These are phyloP conservation scores for Diaporthe aspalathi DNA, from an alignment of 2,329 filamentous ascomycete species.

Conservation along the genomic window DNA sequence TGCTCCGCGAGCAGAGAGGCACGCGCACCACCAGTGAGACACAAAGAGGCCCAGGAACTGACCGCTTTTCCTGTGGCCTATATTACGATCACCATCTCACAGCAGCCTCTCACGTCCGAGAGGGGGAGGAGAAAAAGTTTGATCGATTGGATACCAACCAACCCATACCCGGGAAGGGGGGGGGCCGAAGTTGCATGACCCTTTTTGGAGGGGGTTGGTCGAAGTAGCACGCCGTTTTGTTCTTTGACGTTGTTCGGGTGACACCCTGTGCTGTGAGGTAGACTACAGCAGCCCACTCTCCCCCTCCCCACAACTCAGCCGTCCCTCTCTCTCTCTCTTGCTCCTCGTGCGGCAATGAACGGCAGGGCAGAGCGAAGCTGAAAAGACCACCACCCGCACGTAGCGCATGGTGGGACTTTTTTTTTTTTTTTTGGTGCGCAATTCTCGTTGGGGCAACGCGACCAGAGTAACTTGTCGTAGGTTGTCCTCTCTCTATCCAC, in stretches of 20 bases:
- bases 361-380: slow-evolving; percentile 20
- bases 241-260: slow-evolving; percentile 31
- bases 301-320: neutral
- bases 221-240: slow-evolving; percentile 30
- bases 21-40: slow-evolving; percentile 19
- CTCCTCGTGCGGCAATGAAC: slow-evolving; percentile 28
- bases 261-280: slow-evolving; percentile 26
- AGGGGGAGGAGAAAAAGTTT: neutral
- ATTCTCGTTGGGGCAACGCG: slow-evolving; percentile 19
- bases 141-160: slow-evolving; percentile 29
- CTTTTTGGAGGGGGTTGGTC: neutral
- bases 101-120: slow-evolving; percentile 23
- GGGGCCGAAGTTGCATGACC: neutral
- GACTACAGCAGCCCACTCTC: too few species aligned
- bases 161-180: too few species aligned
- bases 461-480: slow-evolving; percentile 19
- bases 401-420: neutral
- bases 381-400: slow-evolving; percentile 10
- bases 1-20: neutral
- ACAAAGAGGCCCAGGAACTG: slow-evolving; percentile 33
- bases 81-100: slow-evolving; percentile 34
- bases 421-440: too few species aligned
- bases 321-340: neutral
- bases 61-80: slow-evolving; percentile 34
- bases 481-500: neutral